Evolutionary conservation across 2,329 filamentous ascomycete genomes (phyloP).

Genomic region (Cladosporium sp.): DNA sequence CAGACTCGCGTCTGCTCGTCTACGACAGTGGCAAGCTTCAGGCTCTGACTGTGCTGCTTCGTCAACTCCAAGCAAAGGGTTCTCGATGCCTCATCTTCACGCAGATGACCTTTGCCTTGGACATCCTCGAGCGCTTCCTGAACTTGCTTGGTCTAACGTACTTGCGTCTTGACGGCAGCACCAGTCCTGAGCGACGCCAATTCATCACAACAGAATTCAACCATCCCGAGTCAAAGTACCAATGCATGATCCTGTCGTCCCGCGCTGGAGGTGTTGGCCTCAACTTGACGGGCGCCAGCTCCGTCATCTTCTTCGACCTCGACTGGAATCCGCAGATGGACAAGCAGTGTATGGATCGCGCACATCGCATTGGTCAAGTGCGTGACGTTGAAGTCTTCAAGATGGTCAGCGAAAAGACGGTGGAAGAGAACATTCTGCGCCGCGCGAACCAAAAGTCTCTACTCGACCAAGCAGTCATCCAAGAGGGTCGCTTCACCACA

Average conservation of each 20-base stretch:
- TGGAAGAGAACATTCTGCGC: conserved; percentile 94
- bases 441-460: conserved; percentile 98
- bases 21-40: conserved; percentile 98
- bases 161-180: conserved; percentile 89
- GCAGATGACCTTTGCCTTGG: conserved; percentile 97
- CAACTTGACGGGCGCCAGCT: conserved; percentile 94
- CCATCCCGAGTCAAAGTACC: conserved; percentile 75
- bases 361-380: conserved; percentile 95
- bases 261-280: conserved; percentile 92
- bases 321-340: conserved; percentile 99
- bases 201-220: conserved; percentile 97
- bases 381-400: conserved; percentile 96
- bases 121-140: conserved; percentile 94
- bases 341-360: conserved; percentile 96
- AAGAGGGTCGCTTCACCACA: conserved; percentile 96
- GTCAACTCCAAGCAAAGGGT: conserved; percentile 80
- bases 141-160: conserved; percentile 98
- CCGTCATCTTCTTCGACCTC: conserved; percentile 97
- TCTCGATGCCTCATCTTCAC: conserved; percentile 97
- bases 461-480: conserved; percentile 96
- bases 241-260: conserved; percentile 93
- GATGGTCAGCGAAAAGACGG: conserved; percentile 61
- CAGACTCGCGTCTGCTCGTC: conserved; percentile 91
- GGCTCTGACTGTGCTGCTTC: conserved; percentile 77
- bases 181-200: conserved; percentile 92